phyloP scores from a whole-genome alignment of 352 stramenopile species.

The Phytophthora cactorum region DNA sequence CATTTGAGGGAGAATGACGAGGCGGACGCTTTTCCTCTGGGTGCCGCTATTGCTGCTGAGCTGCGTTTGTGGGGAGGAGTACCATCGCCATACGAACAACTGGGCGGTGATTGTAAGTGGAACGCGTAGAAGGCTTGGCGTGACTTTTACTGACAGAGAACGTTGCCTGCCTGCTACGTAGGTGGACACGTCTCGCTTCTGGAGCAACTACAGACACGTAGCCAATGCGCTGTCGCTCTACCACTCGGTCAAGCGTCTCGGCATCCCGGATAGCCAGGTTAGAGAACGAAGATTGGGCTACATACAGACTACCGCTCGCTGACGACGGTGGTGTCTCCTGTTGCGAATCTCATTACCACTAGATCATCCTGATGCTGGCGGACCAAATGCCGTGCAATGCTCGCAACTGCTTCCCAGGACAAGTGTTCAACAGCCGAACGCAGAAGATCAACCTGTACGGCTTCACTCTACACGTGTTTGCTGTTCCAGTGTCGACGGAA shows the following conservation, averaged over 20 bases:
- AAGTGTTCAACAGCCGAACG: constrained; percentile 91
- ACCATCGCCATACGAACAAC: constrained; percentile 86
- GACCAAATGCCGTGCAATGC: constrained; percentile 96
- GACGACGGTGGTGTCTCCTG: background rate
- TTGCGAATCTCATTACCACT: background rate
- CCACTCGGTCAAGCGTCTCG: constrained; percentile 91
- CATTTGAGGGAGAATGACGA: constrained; percentile 21
- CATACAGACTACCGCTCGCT: background rate
- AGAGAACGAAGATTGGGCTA: background rate
- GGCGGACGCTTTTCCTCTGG: constrained; percentile 29
- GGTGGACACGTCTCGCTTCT: constrained; percentile 96
- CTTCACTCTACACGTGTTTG: background rate
- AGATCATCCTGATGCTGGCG: constrained; percentile 97
- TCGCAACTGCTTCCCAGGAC: constrained; percentile 89
- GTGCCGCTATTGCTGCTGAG: constrained; percentile 38
- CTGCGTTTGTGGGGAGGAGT: constrained; percentile 36
- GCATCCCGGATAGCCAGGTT: constrained; percentile 94
- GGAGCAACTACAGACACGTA: constrained; percentile 97
- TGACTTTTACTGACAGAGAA: background rate
- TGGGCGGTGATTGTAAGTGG: constrained; percentile 80
- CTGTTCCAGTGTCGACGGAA: background rate
- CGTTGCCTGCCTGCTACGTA: constrained; percentile 29
- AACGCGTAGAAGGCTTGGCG: background rate
- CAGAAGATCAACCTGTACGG: constrained; percentile 89
- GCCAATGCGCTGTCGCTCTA: constrained; percentile 96